A percentile compares a stretch with the other conserved stretches of the same genome.
Conservation (phyloP, 2,329 filamentous ascomycete species). For the Orbilia quercus region DNA sequence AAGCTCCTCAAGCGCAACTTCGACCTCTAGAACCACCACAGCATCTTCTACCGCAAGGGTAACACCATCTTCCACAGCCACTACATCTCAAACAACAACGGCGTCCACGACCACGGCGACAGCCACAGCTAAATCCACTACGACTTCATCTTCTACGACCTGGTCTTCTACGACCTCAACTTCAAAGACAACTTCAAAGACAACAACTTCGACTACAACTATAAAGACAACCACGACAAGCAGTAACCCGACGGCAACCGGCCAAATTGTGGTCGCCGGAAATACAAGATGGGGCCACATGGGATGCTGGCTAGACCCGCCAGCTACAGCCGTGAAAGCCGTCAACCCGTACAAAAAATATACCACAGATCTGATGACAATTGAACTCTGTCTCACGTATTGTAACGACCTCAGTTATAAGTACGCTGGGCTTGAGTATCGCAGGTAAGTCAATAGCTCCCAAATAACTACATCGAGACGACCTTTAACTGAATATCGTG, state of each 20-base stretch:
- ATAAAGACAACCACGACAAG: not conserved
- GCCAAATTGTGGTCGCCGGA: not conserved
- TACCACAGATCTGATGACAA: slow-evolving; percentile 33
- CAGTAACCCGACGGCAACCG: not conserved
- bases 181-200: slow-evolving; percentile 43
- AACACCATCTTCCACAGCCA: slow-evolving; percentile 48
- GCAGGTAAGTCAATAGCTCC: no score
- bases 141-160: slow-evolving; percentile 42
- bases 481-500: not conserved
- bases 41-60: slow-evolving; percentile 37
- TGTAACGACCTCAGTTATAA: slow-evolving; percentile 15
- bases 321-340: slow-evolving; percentile 13
- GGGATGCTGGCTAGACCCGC: slow-evolving; percentile 34
- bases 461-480: no score
- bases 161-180: slow-evolving; percentile 32
- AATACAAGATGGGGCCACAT: slow-evolving; percentile 15
- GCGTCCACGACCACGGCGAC: slow-evolving; percentile 38
- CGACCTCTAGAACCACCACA: slow-evolving; percentile 55
- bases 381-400: slow-evolving; percentile 20
- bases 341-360: slow-evolving; percentile 24
- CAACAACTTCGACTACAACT: slow-evolving; percentile 11
- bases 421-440: slow-evolving; percentile 30
- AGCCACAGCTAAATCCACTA: slow-evolving; percentile 22
- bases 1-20: not conserved
- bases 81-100: slow-evolving; percentile 14